These are phyloP conservation scores for Calocybe gambosa DNA, from an alignment of 1,284 basidiomycete species.

Conservation along the genomic window DNA sequence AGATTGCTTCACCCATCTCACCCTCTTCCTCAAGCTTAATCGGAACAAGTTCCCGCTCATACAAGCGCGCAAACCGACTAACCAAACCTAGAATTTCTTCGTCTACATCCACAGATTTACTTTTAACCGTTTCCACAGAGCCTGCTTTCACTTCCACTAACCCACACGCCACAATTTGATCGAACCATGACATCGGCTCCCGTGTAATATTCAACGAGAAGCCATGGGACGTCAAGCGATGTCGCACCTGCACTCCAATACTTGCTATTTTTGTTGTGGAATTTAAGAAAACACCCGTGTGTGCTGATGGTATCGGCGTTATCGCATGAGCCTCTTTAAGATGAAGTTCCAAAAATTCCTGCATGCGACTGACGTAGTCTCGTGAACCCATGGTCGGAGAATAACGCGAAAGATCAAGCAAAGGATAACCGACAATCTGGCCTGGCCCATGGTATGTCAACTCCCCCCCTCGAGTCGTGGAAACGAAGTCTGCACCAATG, in stretches of 20 bases:
- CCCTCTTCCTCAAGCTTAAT: slow-evolving; percentile 41
- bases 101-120: slow-evolving; percentile 33
- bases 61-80: slow-evolving; percentile 44
- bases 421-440: slow-evolving; percentile 93
- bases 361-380: slow-evolving; percentile 71
- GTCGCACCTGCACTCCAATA: slow-evolving; percentile 94
- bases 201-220: slow-evolving; percentile 89
- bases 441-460: slow-evolving; percentile 98
- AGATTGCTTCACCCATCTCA: slow-evolving; percentile 48
- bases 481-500: slow-evolving; percentile 85
- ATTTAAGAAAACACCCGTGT: slow-evolving; percentile 76
- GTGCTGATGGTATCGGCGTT: slow-evolving; percentile 46
- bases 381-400: slow-evolving; percentile 54
- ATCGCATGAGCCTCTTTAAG: slow-evolving; percentile 54
- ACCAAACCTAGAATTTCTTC: slow-evolving; percentile 51
- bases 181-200: slow-evolving; percentile 81
- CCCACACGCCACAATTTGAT: slow-evolving; percentile 88
- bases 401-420: slow-evolving; percentile 73
- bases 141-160: slow-evolving; percentile 80
- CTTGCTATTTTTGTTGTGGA: slow-evolving; percentile 77
- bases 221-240: slow-evolving; percentile 91
- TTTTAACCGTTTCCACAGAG: slow-evolving; percentile 46
- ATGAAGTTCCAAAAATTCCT: slow-evolving; percentile 56
- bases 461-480: slow-evolving; percentile 85
- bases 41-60: slow-evolving; percentile 48